Conservation (phyloP, 108 stramenopile genomes). For the Pseudonitzschia multiseries region DNA sequence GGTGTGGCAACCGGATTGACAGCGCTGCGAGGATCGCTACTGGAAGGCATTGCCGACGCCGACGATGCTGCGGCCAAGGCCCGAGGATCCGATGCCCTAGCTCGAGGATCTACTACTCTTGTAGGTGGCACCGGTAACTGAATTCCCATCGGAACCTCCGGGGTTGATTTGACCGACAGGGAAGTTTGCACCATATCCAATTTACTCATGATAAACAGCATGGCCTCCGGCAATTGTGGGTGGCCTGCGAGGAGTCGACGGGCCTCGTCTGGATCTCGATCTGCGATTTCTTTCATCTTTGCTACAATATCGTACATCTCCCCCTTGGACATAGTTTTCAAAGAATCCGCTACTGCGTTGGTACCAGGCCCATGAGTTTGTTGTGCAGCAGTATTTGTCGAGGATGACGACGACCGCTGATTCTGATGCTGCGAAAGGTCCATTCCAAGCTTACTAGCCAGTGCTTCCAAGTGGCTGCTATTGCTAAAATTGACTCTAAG, state of each 20-base stretch:
- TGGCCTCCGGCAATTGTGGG: conserved; percentile 90
- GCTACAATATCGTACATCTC: conserved; percentile 92
- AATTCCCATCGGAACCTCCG: conserved; percentile 3
- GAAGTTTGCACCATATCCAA: conserved; percentile 91
- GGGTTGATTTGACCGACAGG: conserved; percentile 36
- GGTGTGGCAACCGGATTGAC: conserved; percentile 36
- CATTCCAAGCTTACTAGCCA: conserved; percentile 90
- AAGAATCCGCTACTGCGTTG: conserved; percentile 69
- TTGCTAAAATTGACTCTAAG: conserved; percentile 93
- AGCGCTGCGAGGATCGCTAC: conserved; percentile 38
- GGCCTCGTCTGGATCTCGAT: conserved; percentile 90
- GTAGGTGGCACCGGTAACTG: conserved; percentile 17
- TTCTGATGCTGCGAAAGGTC: conserved; percentile 57
- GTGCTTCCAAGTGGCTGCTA: conserved; percentile 81
- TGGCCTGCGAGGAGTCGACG: conserved; percentile 77
- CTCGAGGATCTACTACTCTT: conserved; percentile 30
- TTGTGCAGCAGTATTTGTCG: conserved; percentile 24
- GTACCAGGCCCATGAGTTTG: conserved; percentile 56
- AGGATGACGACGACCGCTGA: conserved; percentile 15
- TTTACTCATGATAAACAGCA: conserved; percentile 85
- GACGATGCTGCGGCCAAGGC: conserved; percentile 15
- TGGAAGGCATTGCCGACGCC: background rate
- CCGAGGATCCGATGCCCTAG: conserved; percentile 37
- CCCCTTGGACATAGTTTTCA: conserved; percentile 81
- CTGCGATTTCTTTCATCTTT: conserved; percentile 87